Evolutionary conservation across 73 alveolate genomes (phyloP), one percentile per base, ranked within the genome.

Genomic region (Stentor coeruleus): DNA sequence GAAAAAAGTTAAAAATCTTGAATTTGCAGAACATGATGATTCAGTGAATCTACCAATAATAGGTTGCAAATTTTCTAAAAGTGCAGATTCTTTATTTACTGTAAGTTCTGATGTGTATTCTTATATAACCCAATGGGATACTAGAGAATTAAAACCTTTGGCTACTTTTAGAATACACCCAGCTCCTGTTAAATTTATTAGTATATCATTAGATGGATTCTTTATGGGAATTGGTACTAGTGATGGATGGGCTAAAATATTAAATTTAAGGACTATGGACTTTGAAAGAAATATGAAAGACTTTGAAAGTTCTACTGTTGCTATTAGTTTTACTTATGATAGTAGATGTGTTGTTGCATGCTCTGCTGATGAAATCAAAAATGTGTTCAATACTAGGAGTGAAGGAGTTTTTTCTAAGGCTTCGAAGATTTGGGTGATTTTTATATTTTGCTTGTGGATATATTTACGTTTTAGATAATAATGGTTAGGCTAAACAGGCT

Each of bases 41-140:
- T 38, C 82, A 3, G 55, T n/a, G 66, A 84, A 84, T 36, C 49
- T 84, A 31, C 57, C 59, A 33, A 20, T 84, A 31, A 35, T 35
- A 30, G 85, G 89, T 3, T 74, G 85, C 14, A 26, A 15, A 3
- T 84, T 84, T 76, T 84, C 89, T 39, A 31, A 33, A 74, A 74
- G 82, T 39, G 74, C 79, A 0, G 82, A 84, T 28, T 15, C 31
- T 39, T 35, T 84, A 33, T 84, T 60, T 39, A 84, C 89, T 38
- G 85, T 84, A 3, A 72, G 39, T 28, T 11, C 81, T 28, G 82
- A 76, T 58, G 74, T 39, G 57, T 60, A 39, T 33, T 75, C 86
- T 28, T 84, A 75, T 59, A 76, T 84, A 3, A 84, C 89, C 37
- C 82, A 40, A 36, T 84, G 89, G 89, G 74, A 84, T 42, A 76